These are phyloP conservation scores for Myotisia sp. DNA, from an alignment of 2,329 filamentous ascomycete genomes.

Conservation along the genomic window DNA sequence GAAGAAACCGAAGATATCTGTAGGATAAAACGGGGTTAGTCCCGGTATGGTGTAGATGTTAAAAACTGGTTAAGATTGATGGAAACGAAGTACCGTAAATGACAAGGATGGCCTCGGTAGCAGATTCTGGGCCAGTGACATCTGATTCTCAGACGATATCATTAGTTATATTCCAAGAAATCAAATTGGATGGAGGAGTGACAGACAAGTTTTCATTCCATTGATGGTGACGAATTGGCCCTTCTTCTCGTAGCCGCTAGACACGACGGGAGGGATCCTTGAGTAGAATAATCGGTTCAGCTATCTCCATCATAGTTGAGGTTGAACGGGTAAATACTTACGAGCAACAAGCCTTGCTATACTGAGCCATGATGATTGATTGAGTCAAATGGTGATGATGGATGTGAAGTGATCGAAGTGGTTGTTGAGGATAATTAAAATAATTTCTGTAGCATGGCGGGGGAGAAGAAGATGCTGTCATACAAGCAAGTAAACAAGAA, in stretches of 20 bases:
- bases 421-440: neutral
- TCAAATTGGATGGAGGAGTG: neutral
- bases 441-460: neutral
- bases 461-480: neutral
- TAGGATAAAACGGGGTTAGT: neutral
- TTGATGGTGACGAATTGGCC: constrained; percentile 45
- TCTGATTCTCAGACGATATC: constrained; percentile 23
- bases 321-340: constrained; percentile 14
- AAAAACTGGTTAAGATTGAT: neutral
- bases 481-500: constrained; percentile 1
- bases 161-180: neutral
- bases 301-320: neutral
- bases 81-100: constrained; percentile 32
- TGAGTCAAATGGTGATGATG: neutral
- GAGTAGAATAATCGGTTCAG: too few relatives aligned
- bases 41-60: neutral
- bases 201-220: constrained; percentile 47
- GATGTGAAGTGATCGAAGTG: neutral
- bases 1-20: constrained; percentile 52
- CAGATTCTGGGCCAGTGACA: constrained; percentile 41
- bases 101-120: constrained; percentile 44
- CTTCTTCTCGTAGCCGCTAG: constrained; percentile 40
- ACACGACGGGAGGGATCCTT: constrained; percentile 30
- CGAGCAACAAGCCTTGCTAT: constrained; percentile 34
- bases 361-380: constrained; percentile 22